Conservation (phyloP, 805 yeast genomes). For the Yarrowia sp. region DNA sequence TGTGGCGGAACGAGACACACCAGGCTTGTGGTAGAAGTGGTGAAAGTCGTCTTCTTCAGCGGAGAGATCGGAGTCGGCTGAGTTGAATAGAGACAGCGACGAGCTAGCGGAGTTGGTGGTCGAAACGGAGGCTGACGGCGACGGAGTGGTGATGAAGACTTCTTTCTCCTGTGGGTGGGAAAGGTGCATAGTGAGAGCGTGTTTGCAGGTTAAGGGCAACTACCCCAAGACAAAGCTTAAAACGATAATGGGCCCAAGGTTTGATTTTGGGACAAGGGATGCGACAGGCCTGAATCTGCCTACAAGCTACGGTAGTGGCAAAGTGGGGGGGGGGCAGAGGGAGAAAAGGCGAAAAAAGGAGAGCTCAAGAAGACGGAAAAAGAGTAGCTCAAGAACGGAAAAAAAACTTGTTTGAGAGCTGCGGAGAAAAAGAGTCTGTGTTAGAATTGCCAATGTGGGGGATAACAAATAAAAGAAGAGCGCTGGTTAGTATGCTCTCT, state of each 20-base stretch:
- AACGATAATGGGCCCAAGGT: not conserved
- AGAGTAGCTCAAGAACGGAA: not conserved
- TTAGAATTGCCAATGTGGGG: not conserved
- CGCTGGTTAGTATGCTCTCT: too few species aligned
- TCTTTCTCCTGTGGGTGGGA: conserved; percentile 19
- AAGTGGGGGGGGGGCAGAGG: not conserved
- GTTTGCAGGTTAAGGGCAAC: conserved; percentile 24
- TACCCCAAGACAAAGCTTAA: conserved; percentile 19
- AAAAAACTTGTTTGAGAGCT: not conserved
- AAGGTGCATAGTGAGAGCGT: conserved; percentile 26
- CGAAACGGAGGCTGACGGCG: not conserved
- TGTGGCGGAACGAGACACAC: conserved; percentile 1
- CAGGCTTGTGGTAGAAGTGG: not conserved
- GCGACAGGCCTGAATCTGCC: conserved; percentile 22
- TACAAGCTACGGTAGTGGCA: conserved; percentile 4
- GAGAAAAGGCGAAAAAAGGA: not conserved
- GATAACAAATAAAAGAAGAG: too few species aligned
- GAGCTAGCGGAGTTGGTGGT: not conserved
- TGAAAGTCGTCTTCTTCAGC: conserved; percentile 7
- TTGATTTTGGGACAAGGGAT: conserved; percentile 19
- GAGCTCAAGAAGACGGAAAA: too few species aligned
- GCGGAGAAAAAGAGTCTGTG: not conserved
- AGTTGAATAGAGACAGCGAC: conserved; percentile 20
- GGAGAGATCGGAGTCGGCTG: conserved; percentile 1
- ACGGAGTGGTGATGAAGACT: conserved; percentile 11